phyloP scores from a whole-genome alignment of 805 yeast genomes.

The Novakomyces olei region DNA sequence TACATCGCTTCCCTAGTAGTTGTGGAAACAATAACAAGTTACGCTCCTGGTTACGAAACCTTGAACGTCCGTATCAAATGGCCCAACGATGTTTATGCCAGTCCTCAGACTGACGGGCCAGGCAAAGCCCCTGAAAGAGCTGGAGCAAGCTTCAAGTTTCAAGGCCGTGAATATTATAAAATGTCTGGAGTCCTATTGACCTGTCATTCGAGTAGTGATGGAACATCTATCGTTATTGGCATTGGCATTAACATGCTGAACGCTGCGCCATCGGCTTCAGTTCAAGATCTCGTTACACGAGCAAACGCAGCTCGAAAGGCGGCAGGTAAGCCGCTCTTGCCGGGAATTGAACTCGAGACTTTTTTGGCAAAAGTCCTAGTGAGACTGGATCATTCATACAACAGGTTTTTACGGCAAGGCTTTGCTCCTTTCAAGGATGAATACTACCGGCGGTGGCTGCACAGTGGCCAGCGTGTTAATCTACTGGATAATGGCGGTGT shows the following conservation, averaged over 20 bases:
- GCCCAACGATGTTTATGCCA: conserved; percentile 84
- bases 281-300: conserved; percentile 43
- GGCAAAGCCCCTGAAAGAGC: too few species aligned
- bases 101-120: conserved; percentile 13
- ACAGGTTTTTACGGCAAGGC: conserved; percentile 28
- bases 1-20: conserved; percentile 66
- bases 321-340: conserved; percentile 23
- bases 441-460: conserved; percentile 77
- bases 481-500: conserved; percentile 31
- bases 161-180: conserved; percentile 29
- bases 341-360: conserved; percentile 24
- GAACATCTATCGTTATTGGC: conserved; percentile 55
- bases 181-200: conserved; percentile 71
- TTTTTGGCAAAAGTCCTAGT: conserved; percentile 48
- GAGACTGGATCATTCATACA: conserved; percentile 39
- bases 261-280: conserved; percentile 78
- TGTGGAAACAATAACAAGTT: conserved; percentile 48
- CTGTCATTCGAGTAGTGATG: conserved; percentile 39
- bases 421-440: conserved; percentile 40
- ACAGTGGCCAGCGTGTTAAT: conserved; percentile 48
- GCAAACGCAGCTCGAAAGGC: conserved; percentile 31
- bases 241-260: conserved; percentile 70
- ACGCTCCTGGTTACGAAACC: conserved; percentile 44
- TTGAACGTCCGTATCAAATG: conserved; percentile 72
- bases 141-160: too few species aligned